A percentile compares a stretch with the other conserved stretches of the same genome.
phyloP scores from a whole-genome alignment of 352 stramenopile genomes.

The Phytophthora rubi region DNA sequence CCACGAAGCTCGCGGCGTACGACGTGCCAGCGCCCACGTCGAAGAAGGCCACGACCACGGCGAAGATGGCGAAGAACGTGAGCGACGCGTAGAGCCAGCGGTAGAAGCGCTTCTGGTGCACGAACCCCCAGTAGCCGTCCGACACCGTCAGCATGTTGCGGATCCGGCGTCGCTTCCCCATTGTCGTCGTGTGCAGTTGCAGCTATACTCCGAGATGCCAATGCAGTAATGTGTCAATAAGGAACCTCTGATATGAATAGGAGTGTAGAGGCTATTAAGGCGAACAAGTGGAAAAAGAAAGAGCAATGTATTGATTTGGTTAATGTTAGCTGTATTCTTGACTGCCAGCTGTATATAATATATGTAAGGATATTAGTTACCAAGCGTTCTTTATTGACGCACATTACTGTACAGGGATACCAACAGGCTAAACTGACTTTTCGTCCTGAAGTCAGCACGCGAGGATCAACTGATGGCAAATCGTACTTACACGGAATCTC shows the following conservation, averaged over 20 bases:
- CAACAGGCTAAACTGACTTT: not conserved
- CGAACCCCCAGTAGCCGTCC: constrained; percentile 80
- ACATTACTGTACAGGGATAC: no score
- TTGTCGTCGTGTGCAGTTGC: constrained; percentile 15
- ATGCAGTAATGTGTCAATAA: no score
- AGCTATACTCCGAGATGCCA: not conserved
- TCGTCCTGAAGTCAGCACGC: not conserved
- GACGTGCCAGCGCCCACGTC: constrained; percentile 63
- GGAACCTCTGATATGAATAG: no score
- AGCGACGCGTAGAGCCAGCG: constrained; percentile 75
- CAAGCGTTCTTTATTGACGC: no score
- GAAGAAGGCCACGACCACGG: constrained; percentile 81
- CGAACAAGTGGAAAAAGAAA: no score
- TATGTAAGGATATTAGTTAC: no score
- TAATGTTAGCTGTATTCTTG: no score
- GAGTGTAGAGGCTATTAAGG: no score
- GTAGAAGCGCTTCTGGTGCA: constrained; percentile 79
- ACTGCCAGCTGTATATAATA: no score
- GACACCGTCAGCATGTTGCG: constrained; percentile 76
- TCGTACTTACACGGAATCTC: no score
- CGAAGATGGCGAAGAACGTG: constrained; percentile 80
- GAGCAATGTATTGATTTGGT: no score
- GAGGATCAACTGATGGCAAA: no score
- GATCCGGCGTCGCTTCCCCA: constrained; percentile 70
- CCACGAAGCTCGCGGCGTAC: constrained; percentile 55